Percentiles rank a stretch among this genome's conserved stretches.
These are phyloP conservation scores for Wallacemonas sp. DNA, from an alignment of 208 protist species.

Conservation along the genomic window DNA sequence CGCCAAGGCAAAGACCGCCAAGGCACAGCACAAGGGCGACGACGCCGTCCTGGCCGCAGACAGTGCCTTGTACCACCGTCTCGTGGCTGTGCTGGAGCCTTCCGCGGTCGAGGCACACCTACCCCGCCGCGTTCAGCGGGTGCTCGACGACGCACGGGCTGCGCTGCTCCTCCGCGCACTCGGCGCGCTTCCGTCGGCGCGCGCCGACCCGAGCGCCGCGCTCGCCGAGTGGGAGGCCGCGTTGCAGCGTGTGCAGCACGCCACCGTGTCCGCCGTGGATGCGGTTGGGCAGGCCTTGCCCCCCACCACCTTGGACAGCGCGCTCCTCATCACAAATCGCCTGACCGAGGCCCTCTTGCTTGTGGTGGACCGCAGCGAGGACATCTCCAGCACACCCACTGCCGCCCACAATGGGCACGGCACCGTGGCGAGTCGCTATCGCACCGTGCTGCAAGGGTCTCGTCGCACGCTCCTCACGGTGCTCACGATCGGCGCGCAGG, in stretches of 20 bases:
- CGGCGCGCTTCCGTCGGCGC: too few relatives aligned
- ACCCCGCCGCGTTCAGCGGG: background rate
- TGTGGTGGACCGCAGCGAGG: conserved; percentile 18
- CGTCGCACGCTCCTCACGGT: conserved; percentile 2
- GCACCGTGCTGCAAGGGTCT: background rate
- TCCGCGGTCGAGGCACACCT: background rate
- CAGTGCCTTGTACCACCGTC: background rate
- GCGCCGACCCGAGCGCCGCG: background rate
- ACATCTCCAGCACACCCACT: background rate
- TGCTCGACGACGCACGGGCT: background rate
- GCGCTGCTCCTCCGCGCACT: background rate
- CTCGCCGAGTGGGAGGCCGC: background rate
- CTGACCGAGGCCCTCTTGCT: conserved; percentile 14
- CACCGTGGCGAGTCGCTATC: background rate
- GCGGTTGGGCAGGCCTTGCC: conserved; percentile 22
- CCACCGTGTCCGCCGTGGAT: conserved; percentile 22
- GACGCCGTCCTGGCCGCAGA: too few relatives aligned
- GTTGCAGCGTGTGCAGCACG: conserved; percentile 17
- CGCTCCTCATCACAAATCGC: conserved; percentile 14
- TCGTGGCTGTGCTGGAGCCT: background rate
- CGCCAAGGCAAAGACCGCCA: background rate
- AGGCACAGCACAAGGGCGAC: background rate
- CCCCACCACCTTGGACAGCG: conserved; percentile 22
- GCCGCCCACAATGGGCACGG: too few relatives aligned
- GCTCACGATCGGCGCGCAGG: conserved; percentile 23